These are phyloP conservation scores for Penicillium sp. DNA, from an alignment of 2,329 filamentous ascomycete genomes.

Conservation along the genomic window DNA sequence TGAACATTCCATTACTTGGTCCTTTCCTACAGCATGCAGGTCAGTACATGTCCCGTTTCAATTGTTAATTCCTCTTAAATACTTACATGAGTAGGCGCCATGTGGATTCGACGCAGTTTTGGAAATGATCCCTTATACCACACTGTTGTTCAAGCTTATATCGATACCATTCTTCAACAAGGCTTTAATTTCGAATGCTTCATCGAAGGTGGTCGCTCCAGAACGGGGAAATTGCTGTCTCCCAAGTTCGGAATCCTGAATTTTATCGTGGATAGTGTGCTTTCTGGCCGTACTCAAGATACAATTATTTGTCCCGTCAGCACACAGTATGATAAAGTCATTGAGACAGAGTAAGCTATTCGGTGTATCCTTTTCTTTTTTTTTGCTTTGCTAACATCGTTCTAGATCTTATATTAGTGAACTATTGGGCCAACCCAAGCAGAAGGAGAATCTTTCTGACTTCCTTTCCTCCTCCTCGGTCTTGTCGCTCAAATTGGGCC, in stretches of 20 bases:
- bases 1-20: constrained; percentile 91
- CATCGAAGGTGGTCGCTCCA: constrained; percentile 89
- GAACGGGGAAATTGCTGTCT: constrained; percentile 89
- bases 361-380: not conserved
- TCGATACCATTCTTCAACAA: constrained; percentile 86
- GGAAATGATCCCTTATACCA: constrained; percentile 89
- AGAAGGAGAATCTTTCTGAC: constrained; percentile 88
- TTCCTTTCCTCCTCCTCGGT: constrained; percentile 90
- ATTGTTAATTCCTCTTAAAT: not conserved
- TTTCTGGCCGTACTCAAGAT: constrained; percentile 86
- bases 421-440: constrained; percentile 89
- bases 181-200: constrained; percentile 98
- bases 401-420: constrained; percentile 84
- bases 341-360: constrained; percentile 75
- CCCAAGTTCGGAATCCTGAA: constrained; percentile 95
- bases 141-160: constrained; percentile 93
- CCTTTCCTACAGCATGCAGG: constrained; percentile 91
- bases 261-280: constrained; percentile 86
- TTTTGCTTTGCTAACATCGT: constrained; percentile 12
- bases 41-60: constrained; percentile 30
- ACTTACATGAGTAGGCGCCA: constrained; percentile 63
- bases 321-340: constrained; percentile 98
- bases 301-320: constrained; percentile 93
- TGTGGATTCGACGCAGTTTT: constrained; percentile 94
- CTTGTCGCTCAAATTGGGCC: constrained; percentile 81